Base-by-base conservation (phyloP, 2,329 filamentous ascomycete genomes). In the Amphichorda felina region DNA sequence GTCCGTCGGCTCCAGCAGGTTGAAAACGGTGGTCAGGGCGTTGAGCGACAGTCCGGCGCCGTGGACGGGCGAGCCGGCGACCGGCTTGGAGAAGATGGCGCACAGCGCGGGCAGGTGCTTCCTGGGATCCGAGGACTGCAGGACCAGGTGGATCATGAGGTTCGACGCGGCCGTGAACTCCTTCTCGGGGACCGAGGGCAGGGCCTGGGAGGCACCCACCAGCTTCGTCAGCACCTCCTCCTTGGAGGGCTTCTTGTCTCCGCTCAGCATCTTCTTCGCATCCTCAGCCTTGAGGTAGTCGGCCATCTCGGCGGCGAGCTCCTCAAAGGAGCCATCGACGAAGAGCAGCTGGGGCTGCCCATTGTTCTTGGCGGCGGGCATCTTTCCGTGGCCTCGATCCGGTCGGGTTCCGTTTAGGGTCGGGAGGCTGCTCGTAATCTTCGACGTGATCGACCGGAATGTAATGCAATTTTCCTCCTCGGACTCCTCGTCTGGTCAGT, bases 161-260 rank as follows among this genome's bases (percentile, higher is more conserved):
- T 98, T 96, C 67, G 95, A 95, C 41, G 89, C 86, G 40, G 89
- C 82, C 41, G 86, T 88, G 59, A 95, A 91, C 62, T 96, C 89
- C 73, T 91, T 93, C 72, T 98, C 91, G 40, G 89, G 85, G 38
- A 87, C 84, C 43, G 74, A 72, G 62, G 88, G 94, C 55, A 98
- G 70, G 34, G 72, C 73, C 36, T 72, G 63, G 36, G 85, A 86
- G 39, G 83, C 82, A 46, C 79, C 76, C 41, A 96, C 84, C 45
- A 98, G 71, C 71, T 87, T 88, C 68, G 88, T 82, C 39, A 98
- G 72, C 31, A 85, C 79, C 46, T 93, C 87, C 48, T 94, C 86
- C 65, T 87, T 85, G 36, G 57, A 48, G 24, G 28, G 21, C 36
- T 41, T 43, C 52, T 78, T 75, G 63, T 88, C 68, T 45, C 77